Conservation (phyloP, 1,284 basidiomycete species). For the Mycosarcoma mackinlayi region DNA sequence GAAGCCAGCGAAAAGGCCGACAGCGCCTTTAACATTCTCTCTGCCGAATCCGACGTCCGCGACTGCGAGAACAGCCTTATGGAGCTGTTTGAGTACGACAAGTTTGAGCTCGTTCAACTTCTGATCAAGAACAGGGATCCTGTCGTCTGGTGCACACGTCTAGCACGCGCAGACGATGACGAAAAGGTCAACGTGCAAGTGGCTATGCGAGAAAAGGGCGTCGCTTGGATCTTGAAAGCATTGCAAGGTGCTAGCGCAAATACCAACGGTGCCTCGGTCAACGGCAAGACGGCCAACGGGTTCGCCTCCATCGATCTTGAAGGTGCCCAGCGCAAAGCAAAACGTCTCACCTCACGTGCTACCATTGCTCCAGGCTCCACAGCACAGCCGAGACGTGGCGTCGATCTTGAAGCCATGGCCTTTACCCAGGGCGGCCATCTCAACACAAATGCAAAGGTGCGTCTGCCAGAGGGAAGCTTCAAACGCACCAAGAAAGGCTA, state of each 20-base stretch:
- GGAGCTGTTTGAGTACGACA: conserved; percentile 93
- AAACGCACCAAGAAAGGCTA: conserved; percentile 96
- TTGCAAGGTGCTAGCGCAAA: conserved; percentile 69
- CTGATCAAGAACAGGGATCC: conserved; percentile 96
- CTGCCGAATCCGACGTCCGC: conserved; percentile 84
- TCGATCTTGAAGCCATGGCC: conserved; percentile 94
- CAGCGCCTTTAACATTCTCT: conserved; percentile 85
- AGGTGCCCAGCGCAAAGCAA: conserved; percentile 66
- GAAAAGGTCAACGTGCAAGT: conserved; percentile 95
- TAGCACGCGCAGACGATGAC: conserved; percentile 88
- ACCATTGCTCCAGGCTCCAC: conserved; percentile 89
- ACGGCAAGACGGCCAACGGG: conserved; percentile 66
- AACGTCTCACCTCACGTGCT: conserved; percentile 80
- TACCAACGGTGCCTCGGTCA: conserved; percentile 15
- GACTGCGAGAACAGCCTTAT: conserved; percentile 97
- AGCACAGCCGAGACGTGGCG: conserved; percentile 80
- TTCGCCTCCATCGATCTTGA: conserved; percentile 82
- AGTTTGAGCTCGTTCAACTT: conserved; percentile 88
- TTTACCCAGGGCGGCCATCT: conserved; percentile 95
- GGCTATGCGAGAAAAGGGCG: conserved; percentile 95
- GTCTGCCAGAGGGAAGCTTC: conserved; percentile 96
- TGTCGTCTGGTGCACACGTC: conserved; percentile 97
- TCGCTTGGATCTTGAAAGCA: conserved; percentile 93
- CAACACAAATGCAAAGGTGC: conserved; percentile 98
- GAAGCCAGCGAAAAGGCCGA: conserved; percentile 92